Base-by-base conservation (phyloP, 768 basidiomycete species). In the Inosperma sp. region DNA sequence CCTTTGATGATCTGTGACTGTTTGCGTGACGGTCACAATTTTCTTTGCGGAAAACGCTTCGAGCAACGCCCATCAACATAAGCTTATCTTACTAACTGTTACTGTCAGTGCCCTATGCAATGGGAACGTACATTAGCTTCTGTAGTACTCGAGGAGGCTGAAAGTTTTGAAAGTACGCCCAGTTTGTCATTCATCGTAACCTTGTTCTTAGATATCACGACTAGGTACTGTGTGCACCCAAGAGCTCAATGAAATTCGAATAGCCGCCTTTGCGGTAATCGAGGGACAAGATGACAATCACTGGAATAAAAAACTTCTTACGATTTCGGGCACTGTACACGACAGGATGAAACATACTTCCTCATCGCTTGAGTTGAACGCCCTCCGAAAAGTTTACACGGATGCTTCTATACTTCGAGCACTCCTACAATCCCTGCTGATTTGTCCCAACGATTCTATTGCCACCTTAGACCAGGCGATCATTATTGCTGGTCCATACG, bases 401-500 rank as follows among this genome's bases (percentile, higher is more conserved):
- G 90, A 95, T 57, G 76, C 82, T 8, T 79, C 76, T 46, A 70
- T 95, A 33, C 65, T 91, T 34, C 74, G 73, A 53, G 72, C 73
- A 4, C 67, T 67, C 22, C 37, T 55, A 13, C 56, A 56, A 33
- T 86, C 58, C 61, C 68, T 26, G 67, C 73, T 57, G 27, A 70
- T 36, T 36, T 61, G 27, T 45, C 59, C 25, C 56, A 61, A 3
- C 56, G 59, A 71, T 37, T 72, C 77, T 19, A 77, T 97, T 31
- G 69, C 72, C 5, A 68, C 74, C 12, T 69, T 97, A 21, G 96
- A 99, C 62, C 76, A 74, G 56, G 84, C 86, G 1, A 83, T 97
- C 55, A 83, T 98, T 54, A 75, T 94, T 43, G 84, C 92, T 12
- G 93, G 93, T 2, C 81, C 84, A 2, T 74, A 82, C 19, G 89